These are phyloP conservation scores for Monascus ruber DNA, from an alignment of 2,329 filamentous ascomycete genomes.

Conservation along the genomic window DNA sequence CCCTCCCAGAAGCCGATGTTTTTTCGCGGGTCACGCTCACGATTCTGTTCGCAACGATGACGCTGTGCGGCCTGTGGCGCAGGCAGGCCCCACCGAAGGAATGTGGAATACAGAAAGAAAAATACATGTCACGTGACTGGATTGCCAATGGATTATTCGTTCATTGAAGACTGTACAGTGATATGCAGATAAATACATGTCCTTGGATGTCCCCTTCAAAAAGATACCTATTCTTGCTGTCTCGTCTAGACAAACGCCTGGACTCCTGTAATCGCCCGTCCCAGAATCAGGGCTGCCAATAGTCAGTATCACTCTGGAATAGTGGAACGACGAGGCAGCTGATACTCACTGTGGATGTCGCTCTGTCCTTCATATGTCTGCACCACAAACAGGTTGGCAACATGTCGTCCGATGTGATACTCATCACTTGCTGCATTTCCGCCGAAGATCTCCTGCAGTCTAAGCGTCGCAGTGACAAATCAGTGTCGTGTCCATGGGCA, in stretches of 20 bases:
- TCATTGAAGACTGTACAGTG: too few relatives aligned
- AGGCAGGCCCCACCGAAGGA: too few relatives aligned
- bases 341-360: constrained; percentile 78
- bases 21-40: too few relatives aligned
- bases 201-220: neutral
- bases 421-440: constrained; percentile 98
- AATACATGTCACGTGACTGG: too few relatives aligned
- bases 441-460: constrained; percentile 88
- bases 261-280: constrained; percentile 59
- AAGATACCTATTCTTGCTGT: constrained; percentile 1
- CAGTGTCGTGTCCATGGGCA: neutral
- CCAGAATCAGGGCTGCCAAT: constrained; percentile 54
- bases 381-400: constrained; percentile 90
- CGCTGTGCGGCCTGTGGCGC: too few relatives aligned
- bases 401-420: constrained; percentile 88
- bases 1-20: too few relatives aligned
- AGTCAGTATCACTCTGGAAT: constrained; percentile 31
- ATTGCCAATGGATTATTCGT: too few relatives aligned
- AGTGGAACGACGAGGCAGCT: constrained; percentile 15
- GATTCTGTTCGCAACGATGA: too few relatives aligned
- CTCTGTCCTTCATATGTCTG: constrained; percentile 98
- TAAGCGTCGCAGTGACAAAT: constrained; percentile 14
- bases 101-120: too few relatives aligned
- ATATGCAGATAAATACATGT: too few relatives aligned
- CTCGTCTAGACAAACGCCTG: constrained; percentile 60